Conservation (phyloP, 805 yeast species). For the Yarrowia keelungensis region DNA sequence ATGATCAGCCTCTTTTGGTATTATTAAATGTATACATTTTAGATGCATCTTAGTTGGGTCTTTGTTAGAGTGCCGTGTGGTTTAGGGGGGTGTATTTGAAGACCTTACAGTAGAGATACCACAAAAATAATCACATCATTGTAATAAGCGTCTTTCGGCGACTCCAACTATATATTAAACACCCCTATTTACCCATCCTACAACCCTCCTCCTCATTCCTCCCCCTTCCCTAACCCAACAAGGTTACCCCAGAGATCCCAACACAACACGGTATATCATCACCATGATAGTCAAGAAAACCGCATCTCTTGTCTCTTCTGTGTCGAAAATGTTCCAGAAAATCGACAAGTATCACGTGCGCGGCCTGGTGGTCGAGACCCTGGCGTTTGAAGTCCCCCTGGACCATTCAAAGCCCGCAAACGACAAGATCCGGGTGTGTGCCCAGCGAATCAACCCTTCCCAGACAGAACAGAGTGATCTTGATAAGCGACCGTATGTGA, state of each 20-base stretch:
- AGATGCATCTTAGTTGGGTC: too few species aligned
- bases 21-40: too few species aligned
- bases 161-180: neutral
- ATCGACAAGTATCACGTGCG: slow-evolving; percentile 20
- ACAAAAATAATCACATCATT: too few species aligned
- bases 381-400: slow-evolving; percentile 28
- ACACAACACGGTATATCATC: neutral
- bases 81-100: too few species aligned
- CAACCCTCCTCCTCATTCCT: too few species aligned
- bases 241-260: neutral
- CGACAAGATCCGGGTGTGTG: slow-evolving; percentile 15
- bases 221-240: neutral
- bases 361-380: slow-evolving; percentile 32
- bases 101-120: too few species aligned
- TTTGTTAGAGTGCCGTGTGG: too few species aligned
- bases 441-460: slow-evolving; percentile 28
- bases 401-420: slow-evolving; percentile 13
- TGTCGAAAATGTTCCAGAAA: slow-evolving; percentile 14
- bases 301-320: neutral
- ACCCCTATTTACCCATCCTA: neutral
- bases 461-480: neutral
- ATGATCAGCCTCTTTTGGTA: too few species aligned
- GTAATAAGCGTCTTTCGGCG: too few species aligned
- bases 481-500: slow-evolving; percentile 15
- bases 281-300: neutral